Evolutionary conservation across 1,284 basidiomycete genomes (phyloP), one percentile per base, ranked within the genome.

Genomic region (Boletus chippewaensis): DNA sequence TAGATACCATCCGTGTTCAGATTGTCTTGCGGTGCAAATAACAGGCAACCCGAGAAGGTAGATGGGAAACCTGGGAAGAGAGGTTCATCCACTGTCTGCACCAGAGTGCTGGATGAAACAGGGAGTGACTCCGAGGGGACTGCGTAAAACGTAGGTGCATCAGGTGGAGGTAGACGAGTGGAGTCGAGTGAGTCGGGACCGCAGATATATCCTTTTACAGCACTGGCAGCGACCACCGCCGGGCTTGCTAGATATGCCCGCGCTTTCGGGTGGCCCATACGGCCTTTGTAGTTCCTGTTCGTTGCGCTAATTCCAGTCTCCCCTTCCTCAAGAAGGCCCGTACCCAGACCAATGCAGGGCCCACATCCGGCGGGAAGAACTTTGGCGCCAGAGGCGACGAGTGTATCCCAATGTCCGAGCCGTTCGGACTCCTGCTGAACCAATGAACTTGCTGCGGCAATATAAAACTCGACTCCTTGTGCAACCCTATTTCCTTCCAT

Each of bases 1-100:
- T 99, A 99, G 66, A 99, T 93, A 5, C 91, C 96, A 65, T 99
- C 95, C 1, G 95, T 99, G 68, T 95, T 99, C 52, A 99, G 71
- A 68, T 99, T 99, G 70, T 99, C 95, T 65, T 98, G 94, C 0
- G 96, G 95, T 0, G 86, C 83, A 64, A 98, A 99, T 44, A 98
- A 75, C 8, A 98, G 72, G 0, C 87, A 83, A 0, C 96, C 96
- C 2, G 79, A 70, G 70, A 99, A 98, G 31, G 74, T 70, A 8
- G 80, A 68, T 0, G 96, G 95, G 79, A 99, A 96, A 1, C 83
- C 84, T 3, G 81, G 73, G 22, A 92, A 74, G 24, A 94, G 74
- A 2, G 80, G 73, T 59, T 91, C 89, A 20, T 76, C 61, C 3
- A 58, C 62, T 18, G 64, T 61, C 3, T 68, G 59, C 0, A 66